Evolutionary conservation across 495 filamentous ascomycete species (phyloP), one percentile per base, ranked within the genome.

Genomic region (Sabuloglossum arenarium): DNA sequence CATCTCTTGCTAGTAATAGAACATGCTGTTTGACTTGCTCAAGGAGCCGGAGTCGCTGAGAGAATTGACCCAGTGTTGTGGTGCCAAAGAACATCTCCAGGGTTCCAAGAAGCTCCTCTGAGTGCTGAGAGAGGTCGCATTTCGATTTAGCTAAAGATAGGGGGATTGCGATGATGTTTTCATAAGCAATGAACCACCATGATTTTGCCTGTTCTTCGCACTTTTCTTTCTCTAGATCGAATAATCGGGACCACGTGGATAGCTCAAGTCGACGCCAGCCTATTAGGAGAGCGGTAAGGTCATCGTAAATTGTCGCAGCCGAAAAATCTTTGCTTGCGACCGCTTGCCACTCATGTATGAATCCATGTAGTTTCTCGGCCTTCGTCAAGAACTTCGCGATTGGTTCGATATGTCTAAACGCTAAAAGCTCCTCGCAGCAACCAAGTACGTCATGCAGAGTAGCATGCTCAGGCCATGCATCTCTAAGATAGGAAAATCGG

Each of bases 111-210:
- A 95, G 71, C 51, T 79, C 75, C 57, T 77, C 72, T 1, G 78
- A 73, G 67, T 94, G 82, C 3, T 68, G 65, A 28, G 72, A 67
- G 57, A 93, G 64, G 53, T 80, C 76, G 19, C 75, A 63, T 6
- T 70, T 72, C 55, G 70, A 67, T 59, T 82, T 75, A 1, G 73
- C 69, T 53, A 81, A 70, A 21, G 77, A 75, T 32, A 86, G 67
- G 0, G 89, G 82, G 32, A 79, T 81, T 3, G 80, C 84, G 61
- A 99, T 73, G 53, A 94, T 77, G 28, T 77, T 84, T 67, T 94
- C 86, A 54, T 94, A 97, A 6, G 89, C 86, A 46, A 96, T 77
- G 63, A 96, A 99, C 86, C 89, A 99, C 90, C 91, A 99, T 11
- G 82, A 80, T 59, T 78, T 79, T 10, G 90, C 88, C 62, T 86